These are phyloP conservation scores for Xylariaceae sp. DNA, from an alignment of 2,329 filamentous ascomycete species.

Conservation along the genomic window DNA sequence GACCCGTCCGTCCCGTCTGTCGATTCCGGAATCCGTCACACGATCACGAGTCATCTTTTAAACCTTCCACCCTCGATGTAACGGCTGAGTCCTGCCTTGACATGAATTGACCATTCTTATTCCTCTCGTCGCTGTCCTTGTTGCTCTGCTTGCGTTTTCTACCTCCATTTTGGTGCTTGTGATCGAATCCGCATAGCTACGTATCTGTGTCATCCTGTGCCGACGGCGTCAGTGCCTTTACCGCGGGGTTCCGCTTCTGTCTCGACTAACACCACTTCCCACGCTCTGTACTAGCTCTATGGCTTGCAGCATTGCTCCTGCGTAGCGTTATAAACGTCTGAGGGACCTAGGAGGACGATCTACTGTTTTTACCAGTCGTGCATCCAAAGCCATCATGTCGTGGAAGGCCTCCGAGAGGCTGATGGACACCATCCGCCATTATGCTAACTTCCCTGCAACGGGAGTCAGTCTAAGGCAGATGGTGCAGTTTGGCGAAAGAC, in stretches of 20 bases:
- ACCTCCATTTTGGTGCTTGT: background rate
- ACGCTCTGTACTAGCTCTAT: conserved; percentile 17
- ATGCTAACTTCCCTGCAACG: conserved; percentile 95
- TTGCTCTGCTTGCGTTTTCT: background rate
- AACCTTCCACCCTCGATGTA: conserved; percentile 7
- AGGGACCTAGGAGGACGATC: conserved; percentile 7
- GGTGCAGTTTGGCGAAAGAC: conserved; percentile 97
- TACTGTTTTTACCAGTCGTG: conserved; percentile 27
- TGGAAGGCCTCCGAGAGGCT: conserved; percentile 90
- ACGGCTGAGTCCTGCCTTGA: background rate
- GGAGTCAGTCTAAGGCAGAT: conserved; percentile 97
- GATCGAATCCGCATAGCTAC: conserved; percentile 5
- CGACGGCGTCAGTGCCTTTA: conserved; percentile 27
- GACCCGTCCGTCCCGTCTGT: conserved; percentile 14
- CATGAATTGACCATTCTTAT: conserved; percentile 11
- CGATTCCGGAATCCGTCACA: conserved; percentile 20
- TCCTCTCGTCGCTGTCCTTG: background rate
- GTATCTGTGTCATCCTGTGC: background rate
- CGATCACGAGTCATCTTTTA: conserved; percentile 29
- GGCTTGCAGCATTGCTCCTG: conserved; percentile 11
- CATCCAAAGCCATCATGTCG: conserved; percentile 68
- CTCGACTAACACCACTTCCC: conserved; percentile 6
- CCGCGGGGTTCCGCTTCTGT: conserved; percentile 32
- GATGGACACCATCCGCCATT: conserved; percentile 97
- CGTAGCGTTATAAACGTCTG: conserved; percentile 5